These are phyloP conservation scores for Fonsecaea multimorphosa DNA, from an alignment of 2,329 filamentous ascomycete species.

Conservation along the genomic window DNA sequence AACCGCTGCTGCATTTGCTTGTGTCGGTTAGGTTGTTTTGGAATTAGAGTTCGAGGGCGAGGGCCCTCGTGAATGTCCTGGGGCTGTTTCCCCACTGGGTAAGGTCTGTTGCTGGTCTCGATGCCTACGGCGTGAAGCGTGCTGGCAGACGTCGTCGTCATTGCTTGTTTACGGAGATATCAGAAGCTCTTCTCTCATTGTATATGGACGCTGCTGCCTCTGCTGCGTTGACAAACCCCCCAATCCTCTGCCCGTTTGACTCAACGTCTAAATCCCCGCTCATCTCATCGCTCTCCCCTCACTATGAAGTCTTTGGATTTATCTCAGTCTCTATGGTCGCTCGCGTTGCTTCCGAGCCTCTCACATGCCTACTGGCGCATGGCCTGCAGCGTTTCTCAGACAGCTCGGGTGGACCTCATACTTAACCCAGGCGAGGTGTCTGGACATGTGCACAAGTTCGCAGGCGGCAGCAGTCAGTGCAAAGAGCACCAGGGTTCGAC, in stretches of 20 bases:
- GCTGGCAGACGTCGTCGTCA: background rate
- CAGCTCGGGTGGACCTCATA: conserved; percentile 70
- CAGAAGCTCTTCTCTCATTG: background rate
- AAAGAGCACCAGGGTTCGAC: background rate
- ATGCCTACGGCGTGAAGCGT: background rate
- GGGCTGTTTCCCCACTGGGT: background rate
- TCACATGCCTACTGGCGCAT: conserved; percentile 81
- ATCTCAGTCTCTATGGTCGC: conserved; percentile 16
- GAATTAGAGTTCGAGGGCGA: conserved; percentile 12
- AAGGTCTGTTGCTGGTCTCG: background rate
- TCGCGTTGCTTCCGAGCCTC: conserved; percentile 24
- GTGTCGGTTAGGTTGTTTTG: conserved; percentile 8
- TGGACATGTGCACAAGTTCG: conserved; percentile 74
- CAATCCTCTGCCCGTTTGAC: background rate
- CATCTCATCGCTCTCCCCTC: background rate
- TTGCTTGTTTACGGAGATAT: conserved; percentile 5
- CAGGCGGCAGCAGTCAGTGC: conserved; percentile 75
- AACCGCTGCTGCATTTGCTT: background rate
- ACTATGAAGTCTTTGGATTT: conserved; percentile 28
- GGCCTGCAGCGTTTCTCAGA: conserved; percentile 74
- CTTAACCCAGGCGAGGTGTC: conserved; percentile 66
- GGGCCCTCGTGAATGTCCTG: background rate
- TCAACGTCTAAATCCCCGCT: background rate
- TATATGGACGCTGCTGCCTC: background rate
- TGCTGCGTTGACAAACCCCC: background rate